Evolutionary conservation across 2,329 filamentous ascomycete species (phyloP).

Genomic region (Hymenoscyphus fraxineus): DNA sequence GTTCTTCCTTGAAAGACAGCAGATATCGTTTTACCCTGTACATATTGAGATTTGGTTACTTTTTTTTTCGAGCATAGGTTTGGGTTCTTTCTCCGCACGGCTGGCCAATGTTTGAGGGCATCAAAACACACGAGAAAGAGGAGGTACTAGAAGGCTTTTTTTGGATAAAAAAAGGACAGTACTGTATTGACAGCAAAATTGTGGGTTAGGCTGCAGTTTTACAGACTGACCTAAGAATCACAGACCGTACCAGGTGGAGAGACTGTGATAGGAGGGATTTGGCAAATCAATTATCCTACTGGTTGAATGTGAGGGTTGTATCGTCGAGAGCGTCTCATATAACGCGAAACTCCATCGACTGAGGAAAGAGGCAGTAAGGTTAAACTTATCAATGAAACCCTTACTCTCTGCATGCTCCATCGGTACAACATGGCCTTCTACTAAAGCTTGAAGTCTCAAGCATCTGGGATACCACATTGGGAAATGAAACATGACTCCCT

Average conservation of each 20-base stretch:
- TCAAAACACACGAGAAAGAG: slow-evolving; percentile 2
- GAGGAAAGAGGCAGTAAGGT: not conserved
- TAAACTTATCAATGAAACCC: not conserved
- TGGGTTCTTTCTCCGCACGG: slow-evolving; percentile 1
- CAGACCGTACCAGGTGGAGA: not conserved
- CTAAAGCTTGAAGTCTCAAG: not conserved
- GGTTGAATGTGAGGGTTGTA: not conserved
- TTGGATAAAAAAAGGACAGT: not conserved
- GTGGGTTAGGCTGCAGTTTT: not conserved
- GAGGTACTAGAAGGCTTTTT: not conserved
- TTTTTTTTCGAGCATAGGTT: not conserved
- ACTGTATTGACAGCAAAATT: not conserved
- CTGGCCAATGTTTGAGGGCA: not conserved
- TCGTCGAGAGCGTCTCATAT: not conserved
- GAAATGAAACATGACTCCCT: not conserved
- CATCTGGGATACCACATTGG: not conserved
- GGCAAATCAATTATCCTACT: not conserved
- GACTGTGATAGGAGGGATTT: not conserved
- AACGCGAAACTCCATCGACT: not conserved
- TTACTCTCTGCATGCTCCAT: not conserved
- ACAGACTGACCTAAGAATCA: not conserved
- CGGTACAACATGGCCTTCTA: not conserved
- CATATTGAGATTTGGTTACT: not conserved
- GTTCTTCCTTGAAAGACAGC: not conserved
- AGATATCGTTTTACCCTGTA: slow-evolving; percentile 4